phyloP scores from a whole-genome alignment of 768 basidiomycete genomes.

The Scleroderma citrinum region DNA sequence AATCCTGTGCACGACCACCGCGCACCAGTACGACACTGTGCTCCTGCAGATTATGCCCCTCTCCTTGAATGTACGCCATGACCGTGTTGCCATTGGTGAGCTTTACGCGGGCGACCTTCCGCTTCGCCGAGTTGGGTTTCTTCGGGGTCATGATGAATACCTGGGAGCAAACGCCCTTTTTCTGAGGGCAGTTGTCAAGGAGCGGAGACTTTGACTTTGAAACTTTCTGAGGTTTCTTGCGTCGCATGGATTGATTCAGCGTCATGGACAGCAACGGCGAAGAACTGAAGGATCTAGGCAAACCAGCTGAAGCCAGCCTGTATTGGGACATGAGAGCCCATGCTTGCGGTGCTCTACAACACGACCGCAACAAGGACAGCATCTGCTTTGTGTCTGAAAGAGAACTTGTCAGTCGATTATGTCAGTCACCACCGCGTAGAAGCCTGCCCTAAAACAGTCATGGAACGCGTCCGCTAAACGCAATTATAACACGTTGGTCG shows the following conservation, averaged over 20 bases:
- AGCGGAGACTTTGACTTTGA: conserved; percentile 65
- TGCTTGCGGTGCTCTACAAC: conserved; percentile 12
- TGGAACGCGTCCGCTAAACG: not conserved
- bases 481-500: not conserved
- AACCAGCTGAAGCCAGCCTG: not conserved
- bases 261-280: conserved; percentile 58
- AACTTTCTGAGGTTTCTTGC: conserved; percentile 52
- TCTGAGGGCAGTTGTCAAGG: conserved; percentile 73
- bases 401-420: conserved; percentile 9
- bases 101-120: conserved; percentile 94
- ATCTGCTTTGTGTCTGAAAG: too few species aligned
- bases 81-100: conserved; percentile 82
- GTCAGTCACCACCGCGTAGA: conserved; percentile 18
- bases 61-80: conserved; percentile 93
- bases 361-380: conserved; percentile 22
- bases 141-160: conserved; percentile 82
- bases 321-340: conserved; percentile 9
- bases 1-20: conserved; percentile 94
- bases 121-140: conserved; percentile 98
- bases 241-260: conserved; percentile 82
- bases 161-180: conserved; percentile 86
- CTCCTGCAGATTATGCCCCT: conserved; percentile 97
- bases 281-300: conserved; percentile 54
- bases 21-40: conserved; percentile 94
- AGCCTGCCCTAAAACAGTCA: conserved; percentile 25